These are phyloP conservation scores for Ophiostoma triangulosporum DNA, from an alignment of 2,329 filamentous ascomycete species.

Conservation along the genomic window DNA sequence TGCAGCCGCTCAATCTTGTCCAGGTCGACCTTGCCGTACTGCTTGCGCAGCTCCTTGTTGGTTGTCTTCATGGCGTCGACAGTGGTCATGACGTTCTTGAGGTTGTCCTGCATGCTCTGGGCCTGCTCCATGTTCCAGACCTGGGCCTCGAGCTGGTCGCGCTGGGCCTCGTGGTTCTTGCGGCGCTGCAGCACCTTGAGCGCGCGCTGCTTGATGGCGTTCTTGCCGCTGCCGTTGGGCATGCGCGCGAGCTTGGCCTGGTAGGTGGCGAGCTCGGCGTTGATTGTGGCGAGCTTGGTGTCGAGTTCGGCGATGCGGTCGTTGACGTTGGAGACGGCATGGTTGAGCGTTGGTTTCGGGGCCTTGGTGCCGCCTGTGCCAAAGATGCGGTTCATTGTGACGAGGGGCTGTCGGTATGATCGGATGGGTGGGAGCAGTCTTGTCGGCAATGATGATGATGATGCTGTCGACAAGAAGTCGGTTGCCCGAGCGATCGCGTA, in stretches of 20 bases:
- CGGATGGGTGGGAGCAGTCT: background rate
- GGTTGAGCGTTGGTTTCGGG: conserved; percentile 78
- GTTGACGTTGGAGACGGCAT: conserved; percentile 77
- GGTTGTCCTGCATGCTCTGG: conserved; percentile 95
- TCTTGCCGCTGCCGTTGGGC: conserved; percentile 91
- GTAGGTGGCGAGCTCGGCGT: conserved; percentile 78
- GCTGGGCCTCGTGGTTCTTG: conserved; percentile 87
- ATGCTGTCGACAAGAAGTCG: background rate
- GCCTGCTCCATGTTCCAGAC: conserved; percentile 99
- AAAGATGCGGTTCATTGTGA: conserved; percentile 83
- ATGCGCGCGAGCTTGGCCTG: conserved; percentile 79
- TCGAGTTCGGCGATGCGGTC: conserved; percentile 74
- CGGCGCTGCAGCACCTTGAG: conserved; percentile 87
- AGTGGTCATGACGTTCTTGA: conserved; percentile 97
- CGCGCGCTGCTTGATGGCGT: conserved; percentile 83
- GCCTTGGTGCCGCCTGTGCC: conserved; percentile 55
- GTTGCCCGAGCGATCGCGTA: background rate
- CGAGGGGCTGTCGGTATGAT: background rate
- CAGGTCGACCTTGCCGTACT: conserved; percentile 95
- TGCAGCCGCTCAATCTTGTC: conserved; percentile 96
- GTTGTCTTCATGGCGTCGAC: conserved; percentile 96
- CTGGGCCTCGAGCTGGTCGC: conserved; percentile 85
- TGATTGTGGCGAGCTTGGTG: conserved; percentile 85
- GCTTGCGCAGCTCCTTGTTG: conserved; percentile 79
- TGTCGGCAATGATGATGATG: background rate